Evolutionary conservation across 2,329 filamentous ascomycete species (phyloP), one percentile per base, ranked within the genome.

Genomic region (Hypomyces rosellus): DNA sequence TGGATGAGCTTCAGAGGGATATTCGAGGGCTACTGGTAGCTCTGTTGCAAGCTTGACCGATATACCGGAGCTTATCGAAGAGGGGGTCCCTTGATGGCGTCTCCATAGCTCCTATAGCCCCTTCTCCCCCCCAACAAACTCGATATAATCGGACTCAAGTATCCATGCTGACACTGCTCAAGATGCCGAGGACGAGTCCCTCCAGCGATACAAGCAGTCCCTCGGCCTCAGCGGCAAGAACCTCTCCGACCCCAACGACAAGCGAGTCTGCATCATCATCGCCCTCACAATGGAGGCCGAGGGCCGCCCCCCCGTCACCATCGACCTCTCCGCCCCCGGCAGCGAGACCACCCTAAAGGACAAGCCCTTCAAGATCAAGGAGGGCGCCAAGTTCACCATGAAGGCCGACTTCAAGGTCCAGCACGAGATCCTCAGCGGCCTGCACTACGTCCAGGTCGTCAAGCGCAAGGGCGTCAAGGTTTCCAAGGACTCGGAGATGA

Each of bases 401-500:
- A 90, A 88, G 68, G 91, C 87, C 52, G 82, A 82, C 55, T 99
- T 97, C 80, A 87, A 91, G 74, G 93, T 99, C 42, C 90, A 99
- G 77, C 90, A 96, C 69, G 88, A 97, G 72, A 92, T 99, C 59
- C 81, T 97, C 49, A 93, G 88, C 61, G 93, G 93, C 42, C 74
- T 99, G 66, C 95, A 96, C 75, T 99, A 97, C 70, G 81, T 99
- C 51, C 93, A 99, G 74, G 81, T 90, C 38, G 88, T 96, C 55
- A 95, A 93, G 80, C 80, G 91, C 61, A 90, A 90, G 77, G 88
- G 88, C 49, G 79, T 97, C 67, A 82, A 82, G 53, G 82, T 92
- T 54, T 88, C 86, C 75, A 99, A 96, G 81, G 87, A 93, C 64
- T 88, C 95, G 62, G 92, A 97, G 76, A 99, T 99, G 93, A 87